A percentile compares a stretch with the other conserved stretches of the same genome.
Conservation (phyloP, 2,329 filamentous ascomycete genomes). For the Fusarium citri region DNA sequence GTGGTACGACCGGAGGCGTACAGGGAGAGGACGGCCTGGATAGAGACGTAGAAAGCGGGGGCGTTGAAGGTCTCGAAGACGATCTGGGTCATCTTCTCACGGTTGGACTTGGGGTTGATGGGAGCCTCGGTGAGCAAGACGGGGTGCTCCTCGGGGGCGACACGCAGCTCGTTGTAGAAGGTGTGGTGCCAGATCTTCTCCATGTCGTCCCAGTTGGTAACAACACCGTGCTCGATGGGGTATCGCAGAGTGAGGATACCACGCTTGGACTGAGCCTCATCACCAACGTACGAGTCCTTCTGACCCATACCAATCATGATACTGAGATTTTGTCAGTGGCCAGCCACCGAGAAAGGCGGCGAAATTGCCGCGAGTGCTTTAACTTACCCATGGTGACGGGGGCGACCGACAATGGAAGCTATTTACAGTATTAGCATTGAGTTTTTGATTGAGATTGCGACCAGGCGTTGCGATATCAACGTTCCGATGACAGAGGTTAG, state of each 20-base stretch:
- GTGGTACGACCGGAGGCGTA: slow-evolving; percentile 99
- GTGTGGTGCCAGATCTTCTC: slow-evolving; percentile 99
- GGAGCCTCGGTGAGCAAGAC: slow-evolving; percentile 98
- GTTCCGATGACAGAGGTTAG: slow-evolving; percentile 31
- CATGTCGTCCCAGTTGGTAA: slow-evolving; percentile 99
- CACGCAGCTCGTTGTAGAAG: slow-evolving; percentile 99
- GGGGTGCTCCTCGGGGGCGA: slow-evolving; percentile 99
- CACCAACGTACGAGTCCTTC: slow-evolving; percentile 99
- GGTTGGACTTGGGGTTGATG: slow-evolving; percentile 99
- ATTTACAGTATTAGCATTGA: slow-evolving; percentile 53
- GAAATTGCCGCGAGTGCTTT: slow-evolving; percentile 15
- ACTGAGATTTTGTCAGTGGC: slow-evolving; percentile 62
- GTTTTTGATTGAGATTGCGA: slow-evolving; percentile 20
- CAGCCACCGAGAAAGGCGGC: slow-evolving; percentile 25
- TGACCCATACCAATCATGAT: slow-evolving; percentile 99
- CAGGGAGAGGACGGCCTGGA: slow-evolving; percentile 98
- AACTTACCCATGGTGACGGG: slow-evolving; percentile 99
- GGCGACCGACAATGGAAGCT: slow-evolving; percentile 99
- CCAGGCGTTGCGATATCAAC: slow-evolving; percentile 30
- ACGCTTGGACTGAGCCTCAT: slow-evolving; percentile 99
- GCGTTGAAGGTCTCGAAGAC: slow-evolving; percentile 99
- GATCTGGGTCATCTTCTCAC: slow-evolving; percentile 99
- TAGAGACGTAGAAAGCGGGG: slow-evolving; percentile 99
- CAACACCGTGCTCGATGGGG: slow-evolving; percentile 99
- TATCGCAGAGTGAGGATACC: slow-evolving; percentile 99